A percentile compares a stretch with the other conserved stretches of the same genome.
These are phyloP conservation scores for Rosa persica DNA, from an alignment of 306 rosid species.

Conservation along the genomic window DNA sequence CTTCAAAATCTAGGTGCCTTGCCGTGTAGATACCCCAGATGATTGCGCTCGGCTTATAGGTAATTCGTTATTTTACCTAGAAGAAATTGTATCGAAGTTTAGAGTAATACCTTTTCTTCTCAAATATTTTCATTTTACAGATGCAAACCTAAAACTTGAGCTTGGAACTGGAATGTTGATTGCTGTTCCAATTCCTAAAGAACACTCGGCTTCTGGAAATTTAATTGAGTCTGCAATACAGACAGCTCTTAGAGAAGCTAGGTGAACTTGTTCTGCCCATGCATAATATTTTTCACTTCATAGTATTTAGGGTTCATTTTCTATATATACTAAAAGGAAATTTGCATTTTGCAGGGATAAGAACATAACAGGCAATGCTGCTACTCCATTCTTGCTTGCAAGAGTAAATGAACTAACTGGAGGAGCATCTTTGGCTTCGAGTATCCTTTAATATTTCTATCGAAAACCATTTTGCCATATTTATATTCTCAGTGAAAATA, in stretches of 20 bases:
- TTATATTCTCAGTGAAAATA: background rate
- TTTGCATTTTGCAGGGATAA: conserved; percentile 48
- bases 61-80: conserved; percentile 27
- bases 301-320: background rate
- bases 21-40: conserved; percentile 76
- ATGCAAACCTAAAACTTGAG: conserved; percentile 62
- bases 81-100: background rate
- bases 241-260: conserved; percentile 70
- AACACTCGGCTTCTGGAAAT: conserved; percentile 73
- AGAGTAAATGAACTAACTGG: conserved; percentile 76
- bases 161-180: conserved; percentile 77
- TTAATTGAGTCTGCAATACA: conserved; percentile 76
- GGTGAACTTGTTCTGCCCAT: conserved; percentile 36
- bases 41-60: conserved; percentile 78
- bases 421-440: conserved; percentile 83
- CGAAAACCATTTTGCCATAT: background rate
- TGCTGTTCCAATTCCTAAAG: conserved; percentile 85
- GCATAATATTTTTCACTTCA: background rate
- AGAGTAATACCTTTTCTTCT: background rate
- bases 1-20: conserved; percentile 58
- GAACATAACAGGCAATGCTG: conserved; percentile 71
- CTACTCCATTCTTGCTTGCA: conserved; percentile 87
- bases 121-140: conserved; percentile 38
- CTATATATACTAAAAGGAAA: background rate
- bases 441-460: conserved; percentile 55